These are phyloP conservation scores for Candida glaebosa DNA, from an alignment of 805 yeast species.

Conservation along the genomic window DNA sequence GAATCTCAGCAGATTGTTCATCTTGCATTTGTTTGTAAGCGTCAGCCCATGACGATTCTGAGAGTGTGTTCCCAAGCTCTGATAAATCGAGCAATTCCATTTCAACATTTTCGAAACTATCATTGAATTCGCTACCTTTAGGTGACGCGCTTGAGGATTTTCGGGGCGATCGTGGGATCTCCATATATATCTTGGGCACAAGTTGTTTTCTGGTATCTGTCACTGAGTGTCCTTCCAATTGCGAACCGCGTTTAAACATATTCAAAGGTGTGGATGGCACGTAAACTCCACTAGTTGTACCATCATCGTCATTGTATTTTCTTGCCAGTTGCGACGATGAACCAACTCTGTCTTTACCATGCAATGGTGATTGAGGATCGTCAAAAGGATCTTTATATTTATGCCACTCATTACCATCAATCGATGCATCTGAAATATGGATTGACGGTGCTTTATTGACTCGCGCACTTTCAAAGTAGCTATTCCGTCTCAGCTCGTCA, in stretches of 20 bases:
- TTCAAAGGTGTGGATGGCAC: slow-evolving; percentile 29
- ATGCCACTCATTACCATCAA: slow-evolving; percentile 4
- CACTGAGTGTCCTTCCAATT: not conserved
- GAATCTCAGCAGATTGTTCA: slow-evolving; percentile 5
- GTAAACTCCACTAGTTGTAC: slow-evolving; percentile 20
- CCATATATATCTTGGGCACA: slow-evolving; percentile 16
- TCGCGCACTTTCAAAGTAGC: slow-evolving; percentile 19
- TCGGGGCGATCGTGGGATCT: slow-evolving; percentile 10
- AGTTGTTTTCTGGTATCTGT: not conserved
- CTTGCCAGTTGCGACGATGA: not conserved
- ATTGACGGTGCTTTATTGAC: not conserved
- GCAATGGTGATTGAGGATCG: not conserved
- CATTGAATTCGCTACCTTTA: not conserved
- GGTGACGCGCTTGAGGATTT: not conserved
- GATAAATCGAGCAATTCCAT: slow-evolving; percentile 16
- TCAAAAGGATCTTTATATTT: slow-evolving; percentile 7
- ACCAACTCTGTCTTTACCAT: not conserved
- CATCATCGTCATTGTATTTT: slow-evolving; percentile 6
- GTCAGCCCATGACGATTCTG: slow-evolving; percentile 23
- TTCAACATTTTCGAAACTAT: slow-evolving; percentile 8
- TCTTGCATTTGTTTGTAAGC: slow-evolving; percentile 19
- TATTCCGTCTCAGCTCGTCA: slow-evolving; percentile 18
- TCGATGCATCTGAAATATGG: not conserved
- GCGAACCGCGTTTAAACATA: slow-evolving; percentile 12
- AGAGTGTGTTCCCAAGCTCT: slow-evolving; percentile 22